These are phyloP conservation scores for Scortechinia acanthostroma DNA, from an alignment of 2,329 filamentous ascomycete species.

Conservation along the genomic window DNA sequence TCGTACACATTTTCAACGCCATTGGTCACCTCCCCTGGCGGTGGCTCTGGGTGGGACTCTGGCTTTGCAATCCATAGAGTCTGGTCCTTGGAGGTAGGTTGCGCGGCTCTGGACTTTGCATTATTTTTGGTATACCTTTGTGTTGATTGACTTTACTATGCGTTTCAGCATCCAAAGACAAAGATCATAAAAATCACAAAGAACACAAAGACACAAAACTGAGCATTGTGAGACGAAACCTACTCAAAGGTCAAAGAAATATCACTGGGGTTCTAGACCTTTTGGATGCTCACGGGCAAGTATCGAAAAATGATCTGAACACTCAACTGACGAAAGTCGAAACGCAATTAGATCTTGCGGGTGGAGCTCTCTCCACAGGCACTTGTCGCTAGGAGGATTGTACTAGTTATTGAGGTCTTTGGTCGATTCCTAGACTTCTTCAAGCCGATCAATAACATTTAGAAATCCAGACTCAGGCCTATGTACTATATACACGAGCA, in stretches of 20 bases:
- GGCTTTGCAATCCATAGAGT: no score
- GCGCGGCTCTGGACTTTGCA: not conserved
- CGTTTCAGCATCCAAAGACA: not conserved
- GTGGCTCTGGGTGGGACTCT: no score
- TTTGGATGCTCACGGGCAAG: not conserved
- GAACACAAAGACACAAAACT: not conserved
- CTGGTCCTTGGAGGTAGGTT: no score
- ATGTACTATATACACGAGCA: not conserved
- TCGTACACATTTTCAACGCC: no score
- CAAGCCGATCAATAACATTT: not conserved
- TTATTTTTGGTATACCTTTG: not conserved
- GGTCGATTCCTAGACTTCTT: not conserved
- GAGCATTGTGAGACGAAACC: not conserved
- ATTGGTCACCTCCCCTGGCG: no score
- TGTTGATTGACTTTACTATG: not conserved
- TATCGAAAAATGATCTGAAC: not conserved
- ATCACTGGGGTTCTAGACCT: not conserved
- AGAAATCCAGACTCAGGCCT: not conserved
- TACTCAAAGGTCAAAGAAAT: not conserved
- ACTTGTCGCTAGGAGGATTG: no score
- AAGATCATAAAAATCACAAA: not conserved
- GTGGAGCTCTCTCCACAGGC: not conserved
- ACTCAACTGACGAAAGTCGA: not conserved
- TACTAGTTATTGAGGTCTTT: no score
- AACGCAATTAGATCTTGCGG: not conserved